Percentiles rank a stretch among this genome's conserved stretches.
Conservation (phyloP, 768 basidiomycete genomes). For the Tylopilus subfusipes region DNA sequence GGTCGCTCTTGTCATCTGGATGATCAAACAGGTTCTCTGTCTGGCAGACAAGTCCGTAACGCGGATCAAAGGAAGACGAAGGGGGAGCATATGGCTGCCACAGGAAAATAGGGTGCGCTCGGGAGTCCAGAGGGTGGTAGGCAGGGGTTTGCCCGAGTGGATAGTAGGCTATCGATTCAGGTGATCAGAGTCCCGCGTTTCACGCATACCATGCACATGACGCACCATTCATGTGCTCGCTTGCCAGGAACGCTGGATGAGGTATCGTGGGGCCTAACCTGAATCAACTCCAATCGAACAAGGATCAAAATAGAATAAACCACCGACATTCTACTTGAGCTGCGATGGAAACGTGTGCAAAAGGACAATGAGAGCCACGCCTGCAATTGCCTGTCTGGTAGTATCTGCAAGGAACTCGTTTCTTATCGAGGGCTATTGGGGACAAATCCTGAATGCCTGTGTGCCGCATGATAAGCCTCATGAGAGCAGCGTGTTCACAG, state of each 20-base stretch:
- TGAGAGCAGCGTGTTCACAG: conserved; percentile 1
- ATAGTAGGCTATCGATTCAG: conserved; percentile 18
- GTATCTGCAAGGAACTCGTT: conserved; percentile 23
- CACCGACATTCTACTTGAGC: conserved; percentile 18
- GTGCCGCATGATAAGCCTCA: conserved; percentile 3
- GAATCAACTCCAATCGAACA: conserved; percentile 10
- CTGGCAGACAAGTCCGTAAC: conserved; percentile 7
- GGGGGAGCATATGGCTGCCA: conserved; percentile 32
- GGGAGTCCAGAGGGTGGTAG: conserved; percentile 17
- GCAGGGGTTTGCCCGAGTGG: conserved; percentile 14
- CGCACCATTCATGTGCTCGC: conserved; percentile 21
- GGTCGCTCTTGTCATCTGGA: conserved; percentile 26
- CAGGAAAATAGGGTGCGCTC: conserved; percentile 17
- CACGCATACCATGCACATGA: background rate
- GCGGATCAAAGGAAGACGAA: conserved; percentile 15
- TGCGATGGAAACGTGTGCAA: conserved; percentile 16
- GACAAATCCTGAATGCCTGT: conserved; percentile 10
- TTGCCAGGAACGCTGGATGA: conserved; percentile 9
- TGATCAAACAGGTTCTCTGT: conserved; percentile 13
- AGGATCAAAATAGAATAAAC: background rate
- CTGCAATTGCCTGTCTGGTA: conserved; percentile 26
- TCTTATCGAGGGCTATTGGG: conserved; percentile 1
- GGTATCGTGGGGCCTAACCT: conserved; percentile 7
- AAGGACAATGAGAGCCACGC: conserved; percentile 26
- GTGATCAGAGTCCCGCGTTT: conserved; percentile 1